These are phyloP conservation scores for Syzygium aromaticum DNA, from an alignment of 345 rosid species.

Conservation along the genomic window DNA sequence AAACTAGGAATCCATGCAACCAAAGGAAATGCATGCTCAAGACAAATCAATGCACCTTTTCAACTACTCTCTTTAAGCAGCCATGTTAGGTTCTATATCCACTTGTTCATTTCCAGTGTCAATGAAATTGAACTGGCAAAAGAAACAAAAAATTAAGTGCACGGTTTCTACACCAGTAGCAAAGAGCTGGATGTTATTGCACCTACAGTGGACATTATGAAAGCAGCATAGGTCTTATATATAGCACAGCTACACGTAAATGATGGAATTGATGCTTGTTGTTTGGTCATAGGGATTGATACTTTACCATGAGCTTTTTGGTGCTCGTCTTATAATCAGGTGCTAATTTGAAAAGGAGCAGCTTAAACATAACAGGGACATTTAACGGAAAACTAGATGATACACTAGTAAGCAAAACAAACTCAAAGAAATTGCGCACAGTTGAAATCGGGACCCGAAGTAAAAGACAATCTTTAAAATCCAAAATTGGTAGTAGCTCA, in stretches of 20 bases:
- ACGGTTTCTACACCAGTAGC: not conserved
- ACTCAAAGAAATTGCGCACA: not conserved
- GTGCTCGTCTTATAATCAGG: not conserved
- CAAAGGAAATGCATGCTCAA: not conserved
- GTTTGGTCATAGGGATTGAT: not conserved
- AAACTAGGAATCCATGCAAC: not conserved
- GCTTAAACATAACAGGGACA: not conserved
- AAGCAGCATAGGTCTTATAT: not conserved
- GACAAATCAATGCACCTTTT: not conserved
- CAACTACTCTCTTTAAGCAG: not conserved
- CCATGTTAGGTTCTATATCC: not conserved
- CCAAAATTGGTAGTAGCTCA: not conserved
- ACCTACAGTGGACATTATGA: not conserved
- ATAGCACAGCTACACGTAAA: not conserved
- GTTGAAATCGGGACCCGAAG: not conserved
- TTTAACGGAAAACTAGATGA: not conserved
- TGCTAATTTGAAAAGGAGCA: not conserved
- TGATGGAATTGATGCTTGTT: not conserved
- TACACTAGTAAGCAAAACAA: not conserved
- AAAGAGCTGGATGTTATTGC: not conserved
- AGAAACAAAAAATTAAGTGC: not conserved
- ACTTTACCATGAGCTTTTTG: not conserved
- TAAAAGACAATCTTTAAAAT: not conserved
- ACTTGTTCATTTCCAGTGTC: not conserved
- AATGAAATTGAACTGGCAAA: not conserved